Evolutionary conservation across 2,329 filamentous ascomycete genomes (phyloP), one percentile per base, ranked within the genome.

Genomic region (Calonectria naviculata): DNA sequence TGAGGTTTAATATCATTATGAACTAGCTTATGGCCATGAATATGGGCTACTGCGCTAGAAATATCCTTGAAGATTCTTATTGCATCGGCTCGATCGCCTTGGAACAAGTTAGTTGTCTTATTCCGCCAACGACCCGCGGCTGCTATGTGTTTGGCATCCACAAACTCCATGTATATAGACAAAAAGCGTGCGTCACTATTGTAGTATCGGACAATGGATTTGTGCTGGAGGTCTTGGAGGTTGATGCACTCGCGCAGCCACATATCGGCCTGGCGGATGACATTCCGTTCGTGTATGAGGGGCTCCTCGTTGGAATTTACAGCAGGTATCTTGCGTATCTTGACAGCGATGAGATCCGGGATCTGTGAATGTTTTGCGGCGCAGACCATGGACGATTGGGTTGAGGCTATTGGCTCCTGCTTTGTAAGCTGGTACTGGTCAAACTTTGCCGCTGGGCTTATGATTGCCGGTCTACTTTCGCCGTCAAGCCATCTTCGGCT

Each of bases 1-100:
- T 85, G 87, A 1, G 89, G 89, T 78, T 91, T 91, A 80, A 91
- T 89, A 78, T 91, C 89, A 80, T 91, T 91, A 80, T 91, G 89
- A 17, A 90, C 87, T n/a, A 88, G 81, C 61, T 84, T 83, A 66
- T 86, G 85, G 56, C 82, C 82, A 79, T 91, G 89, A 36, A 91
- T 83, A 78, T 91, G 91, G 76, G 86, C 82, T 52, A 91, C 81
- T 2, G 89, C 89, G 70, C 85, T 82, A n/a, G 87, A 81, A 58
- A 90, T 89, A 76, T 90, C 88, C 26, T 83, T 84, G 29, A 91
- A 77, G 54, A 91, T 90, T n/a, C 86, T 85, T 64, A 83, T 58
- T 5, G 87, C 88, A 70, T 91, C 89, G 4, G 80, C 78, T 7
- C 85, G 83, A 52, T 79, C 80, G 46, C 89, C 89, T 17, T 81